Evolutionary conservation across 73 alveolate genomes (phyloP).

Genomic region (Paramecium pentaurelia): DNA sequence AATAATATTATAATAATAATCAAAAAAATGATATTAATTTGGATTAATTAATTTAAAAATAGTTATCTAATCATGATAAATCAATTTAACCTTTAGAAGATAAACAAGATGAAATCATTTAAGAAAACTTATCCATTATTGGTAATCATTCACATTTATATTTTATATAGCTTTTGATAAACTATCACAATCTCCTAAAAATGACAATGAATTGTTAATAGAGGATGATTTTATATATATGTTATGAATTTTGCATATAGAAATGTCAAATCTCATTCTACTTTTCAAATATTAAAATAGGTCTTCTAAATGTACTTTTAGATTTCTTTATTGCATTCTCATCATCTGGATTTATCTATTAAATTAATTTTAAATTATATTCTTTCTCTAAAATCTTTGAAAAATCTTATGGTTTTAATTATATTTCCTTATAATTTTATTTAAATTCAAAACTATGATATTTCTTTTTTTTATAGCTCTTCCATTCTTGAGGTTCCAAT

Average conservation of each 20-base stretch:
- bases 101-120: not conserved
- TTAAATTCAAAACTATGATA: not conserved
- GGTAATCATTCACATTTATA: not conserved
- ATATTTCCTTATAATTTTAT: not conserved
- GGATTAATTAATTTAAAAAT: not conserved
- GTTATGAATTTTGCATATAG: not conserved
- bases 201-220: not conserved
- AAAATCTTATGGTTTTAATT: slow-evolving; percentile 36
- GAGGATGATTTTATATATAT: not conserved
- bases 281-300: not conserved
- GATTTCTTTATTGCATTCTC: not conserved
- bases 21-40: not conserved
- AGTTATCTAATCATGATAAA: not conserved
- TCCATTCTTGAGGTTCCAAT: slow-evolving; percentile 75
- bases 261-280: not conserved
- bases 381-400: not conserved
- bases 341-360: not conserved
- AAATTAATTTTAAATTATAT: not conserved
- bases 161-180: not conserved
- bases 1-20: not conserved
- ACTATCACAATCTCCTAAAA: not conserved
- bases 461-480: slow-evolving; percentile 79
- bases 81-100: not conserved
- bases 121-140: not conserved
- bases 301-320: not conserved